Base-by-base conservation (phyloP, 2,329 filamentous ascomycete genomes). In the Alternaria brassicae region DNA sequence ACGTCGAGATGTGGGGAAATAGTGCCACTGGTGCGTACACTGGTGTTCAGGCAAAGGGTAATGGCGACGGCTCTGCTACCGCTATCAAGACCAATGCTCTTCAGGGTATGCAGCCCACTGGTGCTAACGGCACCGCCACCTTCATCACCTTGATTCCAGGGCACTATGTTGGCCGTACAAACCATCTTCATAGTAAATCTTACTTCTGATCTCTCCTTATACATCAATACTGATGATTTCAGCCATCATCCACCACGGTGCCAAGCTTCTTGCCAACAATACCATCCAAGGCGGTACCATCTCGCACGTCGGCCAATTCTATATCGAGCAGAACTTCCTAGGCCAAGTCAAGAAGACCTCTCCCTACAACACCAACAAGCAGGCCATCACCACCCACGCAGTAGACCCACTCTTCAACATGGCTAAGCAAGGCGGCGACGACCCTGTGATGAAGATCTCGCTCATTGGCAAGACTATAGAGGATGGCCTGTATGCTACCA, bases 221-320 rank as follows among this genome's bases (percentile, higher is more conserved):
- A 3, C 6, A 37, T 30, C 3, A 2, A 48, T 15, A 36, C 45
- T 53, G 27, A 66, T 39, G 28, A 17, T 36, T 40, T 53, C 13
- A 74, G 73, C 71, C 15, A 72, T 76, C 51, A 70, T 80, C 39
- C 78, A 80, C 58, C 73, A 77, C 58, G 75, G 75, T 47, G 72
- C 68, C 42, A 78, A 74, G 40, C 67, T 80, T 6, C 77, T 81
- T 44, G 65, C 78, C 45, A 86, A 83, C 69, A 84, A 83, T 53
- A 84, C 85, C 57, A 81, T 85, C 61, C 74, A 76, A 39, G 83
- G 81, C 60, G 79, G 80, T 15, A 80, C 77, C 50, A 81, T 85
- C 57, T 82, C 84, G 7, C 87, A 90, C 76, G 81, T 89, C 37
- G 87, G 88, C 17, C 88, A 91, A 72, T 70, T 88, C 50, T 90